Evolutionary conservation across 2,329 filamentous ascomycete species (phyloP).

Genomic region (Aspergillus ruber): DNA sequence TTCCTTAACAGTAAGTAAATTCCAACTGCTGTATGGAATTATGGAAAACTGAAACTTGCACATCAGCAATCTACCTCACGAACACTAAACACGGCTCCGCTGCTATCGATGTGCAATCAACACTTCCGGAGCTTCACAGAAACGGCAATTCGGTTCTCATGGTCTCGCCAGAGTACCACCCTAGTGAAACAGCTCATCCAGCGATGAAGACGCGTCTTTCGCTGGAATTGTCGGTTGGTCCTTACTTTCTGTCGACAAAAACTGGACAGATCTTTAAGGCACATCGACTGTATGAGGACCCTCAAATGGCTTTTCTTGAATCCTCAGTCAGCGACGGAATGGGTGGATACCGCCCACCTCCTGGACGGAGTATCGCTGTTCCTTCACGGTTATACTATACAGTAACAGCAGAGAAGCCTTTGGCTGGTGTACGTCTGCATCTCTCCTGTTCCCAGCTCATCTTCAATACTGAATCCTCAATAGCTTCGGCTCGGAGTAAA

Average conservation of each 20-base stretch:
- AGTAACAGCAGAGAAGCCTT: constrained; percentile 47
- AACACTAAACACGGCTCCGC: too few relatives aligned
- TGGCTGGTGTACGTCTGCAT: constrained; percentile 46
- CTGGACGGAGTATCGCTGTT: constrained; percentile 43
- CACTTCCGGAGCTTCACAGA: neutral
- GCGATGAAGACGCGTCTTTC: neutral
- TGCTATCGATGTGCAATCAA: neutral
- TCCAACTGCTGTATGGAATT: too few relatives aligned
- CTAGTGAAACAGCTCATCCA: neutral
- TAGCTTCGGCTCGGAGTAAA: constrained; percentile 48
- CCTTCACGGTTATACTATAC: constrained; percentile 57
- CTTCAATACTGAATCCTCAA: too few relatives aligned
- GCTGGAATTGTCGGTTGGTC: constrained; percentile 36
- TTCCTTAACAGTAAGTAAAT: constrained; percentile 5
- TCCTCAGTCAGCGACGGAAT: constrained; percentile 28
- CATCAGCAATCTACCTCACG: too few relatives aligned
- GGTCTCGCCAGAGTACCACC: neutral
- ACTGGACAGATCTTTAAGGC: constrained; percentile 44
- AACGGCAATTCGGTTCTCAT: constrained; percentile 3
- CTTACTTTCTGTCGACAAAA: constrained; percentile 44
- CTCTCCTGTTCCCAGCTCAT: too few relatives aligned
- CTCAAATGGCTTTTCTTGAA: constrained; percentile 46
- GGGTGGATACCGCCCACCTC: constrained; percentile 11
- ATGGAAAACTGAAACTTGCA: too few relatives aligned
- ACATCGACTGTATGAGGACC: constrained; percentile 46